Conservation (phyloP, 495 filamentous ascomycete species). For the Penicillium silybi region DNA sequence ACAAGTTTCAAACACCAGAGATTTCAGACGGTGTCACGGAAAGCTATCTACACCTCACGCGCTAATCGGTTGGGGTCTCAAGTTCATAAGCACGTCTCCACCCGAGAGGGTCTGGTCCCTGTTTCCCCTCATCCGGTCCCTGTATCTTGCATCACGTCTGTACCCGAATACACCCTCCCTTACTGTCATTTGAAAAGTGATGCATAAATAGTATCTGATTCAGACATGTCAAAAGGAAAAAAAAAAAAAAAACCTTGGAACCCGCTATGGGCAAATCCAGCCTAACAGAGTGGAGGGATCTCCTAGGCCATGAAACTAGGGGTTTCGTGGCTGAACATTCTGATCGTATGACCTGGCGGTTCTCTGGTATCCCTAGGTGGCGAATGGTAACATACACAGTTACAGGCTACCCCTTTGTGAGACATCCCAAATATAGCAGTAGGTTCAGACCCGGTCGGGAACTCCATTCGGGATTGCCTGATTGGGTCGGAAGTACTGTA, state of each 20-base stretch:
- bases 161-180: neutral
- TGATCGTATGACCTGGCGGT: neutral
- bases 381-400: neutral
- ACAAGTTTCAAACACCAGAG: neutral
- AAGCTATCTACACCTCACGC: neutral
- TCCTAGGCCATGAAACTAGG: conserved; percentile 21
- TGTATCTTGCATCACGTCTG: neutral
- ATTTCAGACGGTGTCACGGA: neutral
- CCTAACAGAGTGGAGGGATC: conserved; percentile 4
- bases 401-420: conserved; percentile 7
- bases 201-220: conserved; percentile 12
- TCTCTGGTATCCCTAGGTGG: neutral
- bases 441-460: neutral
- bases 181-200: neutral
- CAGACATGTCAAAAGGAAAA: neutral
- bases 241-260: neutral
- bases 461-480: neutral
- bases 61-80: conserved; percentile 11
- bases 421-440: conserved; percentile 25
- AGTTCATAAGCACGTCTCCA: conserved; percentile 5
- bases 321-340: conserved; percentile 18
- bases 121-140: neutral
- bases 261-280: neutral
- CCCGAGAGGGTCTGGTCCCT: conserved; percentile 5
- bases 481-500: neutral